These are phyloP conservation scores for Apiosordaria backusii DNA, from an alignment of 495 filamentous ascomycete genomes.

Conservation along the genomic window DNA sequence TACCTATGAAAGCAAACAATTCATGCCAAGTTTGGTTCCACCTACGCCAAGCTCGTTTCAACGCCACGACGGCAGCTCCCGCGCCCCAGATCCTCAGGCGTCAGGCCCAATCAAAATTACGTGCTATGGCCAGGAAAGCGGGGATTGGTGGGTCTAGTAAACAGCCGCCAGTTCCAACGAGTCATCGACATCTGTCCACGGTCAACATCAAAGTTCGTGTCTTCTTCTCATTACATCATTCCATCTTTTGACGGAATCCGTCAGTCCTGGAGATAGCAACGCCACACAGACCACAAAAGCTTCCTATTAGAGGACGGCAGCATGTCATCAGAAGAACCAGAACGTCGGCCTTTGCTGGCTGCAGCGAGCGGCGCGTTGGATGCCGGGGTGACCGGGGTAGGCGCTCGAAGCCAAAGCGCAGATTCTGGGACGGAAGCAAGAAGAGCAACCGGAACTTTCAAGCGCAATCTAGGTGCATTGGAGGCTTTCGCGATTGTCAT, in stretches of 20 bases:
- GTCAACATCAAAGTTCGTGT: background rate
- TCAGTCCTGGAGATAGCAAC: background rate
- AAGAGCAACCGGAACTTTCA: constrained; percentile 35
- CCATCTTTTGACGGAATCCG: background rate
- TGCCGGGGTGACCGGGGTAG: background rate
- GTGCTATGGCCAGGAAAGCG: background rate
- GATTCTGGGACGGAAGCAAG: background rate
- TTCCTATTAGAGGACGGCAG: background rate
- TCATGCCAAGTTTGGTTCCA: no score
- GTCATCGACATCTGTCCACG: background rate
- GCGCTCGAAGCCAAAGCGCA: background rate
- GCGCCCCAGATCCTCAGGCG: background rate
- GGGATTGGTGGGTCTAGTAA: background rate
- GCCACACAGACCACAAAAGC: background rate
- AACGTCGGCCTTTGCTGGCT: background rate
- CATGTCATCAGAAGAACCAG: background rate
- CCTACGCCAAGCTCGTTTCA: background rate
- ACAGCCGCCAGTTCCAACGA: background rate
- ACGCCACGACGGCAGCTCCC: background rate
- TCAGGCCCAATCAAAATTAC: background rate
- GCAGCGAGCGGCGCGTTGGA: background rate
- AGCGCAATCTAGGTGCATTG: constrained; percentile 44
- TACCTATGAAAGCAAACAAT: no score
- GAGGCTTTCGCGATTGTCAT: constrained; percentile 55
- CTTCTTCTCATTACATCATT: background rate